Evolutionary conservation across 1,284 basidiomycete species (phyloP).

Genomic region (Cryptococcus maquisensis): DNA sequence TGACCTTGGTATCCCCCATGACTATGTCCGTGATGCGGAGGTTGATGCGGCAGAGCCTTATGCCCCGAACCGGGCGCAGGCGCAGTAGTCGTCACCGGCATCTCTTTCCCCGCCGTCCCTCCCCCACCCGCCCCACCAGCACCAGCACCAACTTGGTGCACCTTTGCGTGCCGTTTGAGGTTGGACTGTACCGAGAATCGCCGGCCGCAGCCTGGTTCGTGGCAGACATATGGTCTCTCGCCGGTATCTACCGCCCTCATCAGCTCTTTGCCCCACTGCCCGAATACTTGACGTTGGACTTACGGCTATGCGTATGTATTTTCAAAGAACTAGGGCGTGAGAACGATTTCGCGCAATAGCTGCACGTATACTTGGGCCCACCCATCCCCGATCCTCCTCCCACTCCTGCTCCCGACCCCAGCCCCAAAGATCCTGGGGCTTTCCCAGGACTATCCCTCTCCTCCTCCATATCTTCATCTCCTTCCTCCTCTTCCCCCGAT

Average conservation of each 20-base stretch:
- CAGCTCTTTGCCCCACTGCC: background rate
- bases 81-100: background rate
- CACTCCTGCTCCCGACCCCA: too few relatives aligned
- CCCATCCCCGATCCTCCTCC: conserved; percentile 4
- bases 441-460: conserved; percentile 12
- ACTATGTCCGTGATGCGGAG: background rate
- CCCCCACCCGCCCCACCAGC: too few relatives aligned
- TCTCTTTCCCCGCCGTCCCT: background rate
- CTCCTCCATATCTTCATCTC: conserved; percentile 9
- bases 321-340: conserved; percentile 41
- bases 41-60: background rate
- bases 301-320: conserved; percentile 46
- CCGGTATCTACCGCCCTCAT: conserved; percentile 37
- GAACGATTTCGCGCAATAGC: conserved; percentile 44
- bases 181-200: conserved; percentile 48
- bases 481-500: conserved; percentile 13
- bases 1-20: too few relatives aligned
- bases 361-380: conserved; percentile 43
- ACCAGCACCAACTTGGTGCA: conserved; percentile 35
- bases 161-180: conserved; percentile 44
- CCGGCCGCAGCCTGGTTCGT: conserved; percentile 38
- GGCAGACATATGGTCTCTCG: conserved; percentile 43
- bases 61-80: background rate
- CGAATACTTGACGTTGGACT: conserved; percentile 13
- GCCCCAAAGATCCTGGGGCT: too few relatives aligned